Base-by-base conservation (phyloP, 1,284 basidiomycete species). In the Peniophora sp. region DNA sequence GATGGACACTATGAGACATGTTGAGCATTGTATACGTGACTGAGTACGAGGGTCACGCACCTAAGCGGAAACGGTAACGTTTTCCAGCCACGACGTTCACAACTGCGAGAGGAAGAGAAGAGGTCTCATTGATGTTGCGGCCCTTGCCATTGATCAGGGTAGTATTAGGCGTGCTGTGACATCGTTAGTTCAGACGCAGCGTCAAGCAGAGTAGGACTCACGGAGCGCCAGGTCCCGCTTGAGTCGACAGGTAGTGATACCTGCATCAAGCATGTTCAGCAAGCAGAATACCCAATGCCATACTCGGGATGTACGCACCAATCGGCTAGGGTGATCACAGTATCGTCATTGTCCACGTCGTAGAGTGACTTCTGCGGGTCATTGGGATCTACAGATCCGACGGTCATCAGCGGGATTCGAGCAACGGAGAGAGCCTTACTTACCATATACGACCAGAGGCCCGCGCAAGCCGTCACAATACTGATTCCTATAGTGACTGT, bases 121-220 rank as follows among this genome's bases (percentile, higher is more conserved):
- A 69, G 3, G 55, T 58, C 1, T 56, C 55, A n/a, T 20, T 47
- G 19, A 44, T n/a, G 27, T 32, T 32, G 12, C 71, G 64, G 10
- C 77, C 77, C 24, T 61, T 56, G 2, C 79, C 78, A 48, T 82
- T 79, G 58, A 81, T 67, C 22, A 78, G 58, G 5, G 68, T 71
- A 0, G 62, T 63, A 47, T 70, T 62, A 0, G 71, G 0, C 72
- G 3, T 9, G 5, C 38, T 41, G 19, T 41, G 16, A n/a, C n/a
- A 17, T 16, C n/a, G 8, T 41, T 16, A 12, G 6, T 6, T 32
- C 27, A 32, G 12, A 5, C 27, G 5, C 27, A 32, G 5, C 12
- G 12, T 6, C 27, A 5, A 32, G 5, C 27, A 32, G 27, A 32
- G 27, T 12, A 32, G n/a, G 10, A 44, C 23, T 45, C n/a, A 41